Conservation (phyloP, 768 basidiomycete genomes). For the Brasilioporus rufonigricans region DNA sequence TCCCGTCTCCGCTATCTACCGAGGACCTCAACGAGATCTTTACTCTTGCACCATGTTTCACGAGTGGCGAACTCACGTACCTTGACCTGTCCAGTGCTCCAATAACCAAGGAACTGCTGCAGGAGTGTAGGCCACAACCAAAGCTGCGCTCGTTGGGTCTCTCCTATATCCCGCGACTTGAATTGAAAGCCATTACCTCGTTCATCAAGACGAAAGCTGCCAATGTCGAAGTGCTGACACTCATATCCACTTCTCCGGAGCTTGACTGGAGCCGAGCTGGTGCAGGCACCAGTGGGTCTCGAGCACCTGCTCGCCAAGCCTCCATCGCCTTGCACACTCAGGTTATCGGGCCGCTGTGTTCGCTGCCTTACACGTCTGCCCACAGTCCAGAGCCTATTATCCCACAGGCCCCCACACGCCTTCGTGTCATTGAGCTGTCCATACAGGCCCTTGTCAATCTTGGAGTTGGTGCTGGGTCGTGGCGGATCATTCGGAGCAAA, state of each 20-base stretch:
- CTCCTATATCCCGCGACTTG: slow-evolving; percentile 76
- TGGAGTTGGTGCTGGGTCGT: slow-evolving; percentile 77
- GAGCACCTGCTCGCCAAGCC: slow-evolving; percentile 60
- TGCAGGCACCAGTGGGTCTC: slow-evolving; percentile 21
- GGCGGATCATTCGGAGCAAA: slow-evolving; percentile 89
- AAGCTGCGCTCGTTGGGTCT: slow-evolving; percentile 85
- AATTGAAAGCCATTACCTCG: slow-evolving; percentile 58
- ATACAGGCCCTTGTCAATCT: slow-evolving; percentile 66
- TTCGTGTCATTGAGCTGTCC: slow-evolving; percentile 87
- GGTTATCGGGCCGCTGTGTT: slow-evolving; percentile 77
- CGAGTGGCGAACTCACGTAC: slow-evolving; percentile 70
- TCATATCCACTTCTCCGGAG: slow-evolving; percentile 74
- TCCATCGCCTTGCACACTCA: slow-evolving; percentile 74
- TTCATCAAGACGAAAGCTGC: slow-evolving; percentile 69
- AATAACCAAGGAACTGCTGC: slow-evolving; percentile 55
- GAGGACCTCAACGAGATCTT: slow-evolving; percentile 70
- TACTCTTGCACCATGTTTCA: slow-evolving; percentile 75
- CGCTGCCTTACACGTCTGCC: slow-evolving; percentile 71
- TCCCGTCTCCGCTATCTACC: slow-evolving; percentile 64
- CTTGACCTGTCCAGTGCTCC: slow-evolving; percentile 88
- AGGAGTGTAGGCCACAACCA: slow-evolving; percentile 60
- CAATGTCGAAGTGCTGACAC: slow-evolving; percentile 83
- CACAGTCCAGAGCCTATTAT: slow-evolving; percentile 33
- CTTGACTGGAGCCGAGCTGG: slow-evolving; percentile 52
- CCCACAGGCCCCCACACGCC: slow-evolving; percentile 53